Percentiles rank a stretch among this genome's conserved stretches.
phyloP scores from a whole-genome alignment of 2,329 filamentous ascomycete species.

The Neopestalotiopsis sp. region DNA sequence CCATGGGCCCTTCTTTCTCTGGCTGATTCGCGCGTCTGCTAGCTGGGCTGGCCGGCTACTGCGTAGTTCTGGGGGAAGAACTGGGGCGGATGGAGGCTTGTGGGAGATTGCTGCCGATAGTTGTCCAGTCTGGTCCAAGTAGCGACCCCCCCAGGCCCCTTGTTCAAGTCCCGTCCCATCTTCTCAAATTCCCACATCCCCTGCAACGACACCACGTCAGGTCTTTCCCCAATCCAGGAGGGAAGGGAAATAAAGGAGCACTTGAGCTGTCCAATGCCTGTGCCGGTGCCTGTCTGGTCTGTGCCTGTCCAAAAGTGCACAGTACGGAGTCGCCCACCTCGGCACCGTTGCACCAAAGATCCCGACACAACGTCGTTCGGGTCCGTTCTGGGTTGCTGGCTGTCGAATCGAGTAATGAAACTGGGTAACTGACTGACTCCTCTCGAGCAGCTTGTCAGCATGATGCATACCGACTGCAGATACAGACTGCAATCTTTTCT shows the following conservation, averaged over 20 bases:
- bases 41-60: background rate
- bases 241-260: background rate
- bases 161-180: constrained; percentile 9
- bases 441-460: background rate
- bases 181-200: background rate
- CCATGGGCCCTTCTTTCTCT: background rate
- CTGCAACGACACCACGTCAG: constrained; percentile 7
- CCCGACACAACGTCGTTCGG: no score
- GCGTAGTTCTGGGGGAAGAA: background rate
- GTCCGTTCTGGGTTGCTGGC: no score
- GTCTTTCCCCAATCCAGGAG: background rate
- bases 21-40: background rate
- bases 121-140: constrained; percentile 11
- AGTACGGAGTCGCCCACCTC: no score
- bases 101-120: constrained; percentile 20
- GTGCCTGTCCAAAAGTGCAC: background rate
- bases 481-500: background rate
- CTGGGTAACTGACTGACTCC: background rate
- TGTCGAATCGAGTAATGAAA: no score
- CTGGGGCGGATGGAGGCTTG: constrained; percentile 14
- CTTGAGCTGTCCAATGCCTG: background rate
- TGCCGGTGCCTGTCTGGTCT: background rate
- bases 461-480: background rate
- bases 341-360: no score
- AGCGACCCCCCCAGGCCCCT: constrained; percentile 3